These are phyloP conservation scores for Dorcoceras hygrometricum DNA, from an alignment of 257 asterid genomes.

Conservation along the genomic window DNA sequence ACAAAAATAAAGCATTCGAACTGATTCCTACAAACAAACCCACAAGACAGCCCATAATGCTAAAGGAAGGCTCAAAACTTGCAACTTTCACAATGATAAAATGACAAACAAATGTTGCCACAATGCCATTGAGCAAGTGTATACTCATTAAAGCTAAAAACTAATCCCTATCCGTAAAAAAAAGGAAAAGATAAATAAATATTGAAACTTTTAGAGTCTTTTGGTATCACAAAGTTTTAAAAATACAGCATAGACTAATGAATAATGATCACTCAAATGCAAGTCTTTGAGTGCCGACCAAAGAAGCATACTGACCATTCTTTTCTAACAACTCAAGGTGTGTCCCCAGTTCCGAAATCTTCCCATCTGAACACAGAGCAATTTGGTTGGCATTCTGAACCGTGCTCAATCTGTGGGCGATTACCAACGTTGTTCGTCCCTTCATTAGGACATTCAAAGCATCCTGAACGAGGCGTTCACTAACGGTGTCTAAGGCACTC, in stretches of 20 bases:
- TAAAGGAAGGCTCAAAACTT: too few species aligned
- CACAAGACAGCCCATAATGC: background rate
- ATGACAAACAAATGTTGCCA: too few species aligned
- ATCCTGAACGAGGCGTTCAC: conserved; percentile 92
- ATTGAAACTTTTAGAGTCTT: background rate
- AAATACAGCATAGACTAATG: too few species aligned
- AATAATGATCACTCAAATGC: conserved; percentile 63
- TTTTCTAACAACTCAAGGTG: conserved; percentile 63
- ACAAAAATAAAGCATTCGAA: too few species aligned
- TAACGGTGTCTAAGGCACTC: conserved; percentile 85
- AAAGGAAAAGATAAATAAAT: too few species aligned
- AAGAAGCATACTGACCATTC: conserved; percentile 82
- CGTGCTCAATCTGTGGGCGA: conserved; percentile 94
- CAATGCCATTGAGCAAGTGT: too few species aligned
- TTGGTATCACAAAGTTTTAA: background rate
- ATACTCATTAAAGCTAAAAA: too few species aligned
- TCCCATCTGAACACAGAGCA: conserved; percentile 83
- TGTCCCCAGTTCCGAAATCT: conserved; percentile 83
- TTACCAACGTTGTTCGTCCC: conserved; percentile 91
- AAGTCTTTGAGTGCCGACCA: conserved; percentile 84
- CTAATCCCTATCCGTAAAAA: too few species aligned
- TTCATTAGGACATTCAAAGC: conserved; percentile 90
- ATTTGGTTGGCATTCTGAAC: conserved; percentile 86
- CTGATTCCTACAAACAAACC: background rate
- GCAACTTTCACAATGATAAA: background rate